These are phyloP conservation scores for Plasmodium vinckei DNA, from an alignment of 169 alveolate species.

Conservation along the genomic window DNA sequence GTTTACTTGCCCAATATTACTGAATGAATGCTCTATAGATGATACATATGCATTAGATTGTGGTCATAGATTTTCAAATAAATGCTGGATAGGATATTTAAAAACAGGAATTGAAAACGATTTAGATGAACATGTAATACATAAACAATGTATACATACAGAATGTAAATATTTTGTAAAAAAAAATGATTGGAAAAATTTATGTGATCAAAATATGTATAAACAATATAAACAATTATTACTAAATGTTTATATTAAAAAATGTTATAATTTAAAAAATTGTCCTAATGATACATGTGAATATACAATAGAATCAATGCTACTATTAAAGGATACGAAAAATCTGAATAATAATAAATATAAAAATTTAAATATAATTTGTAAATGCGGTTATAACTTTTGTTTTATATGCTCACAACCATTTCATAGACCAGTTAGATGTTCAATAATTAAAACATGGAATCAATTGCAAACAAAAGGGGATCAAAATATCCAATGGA, in stretches of 20 bases:
- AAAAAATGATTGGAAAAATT: constrained; percentile 37
- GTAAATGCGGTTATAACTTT: constrained; percentile 51
- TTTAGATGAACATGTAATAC: constrained; percentile 30
- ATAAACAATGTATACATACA: constrained; percentile 25
- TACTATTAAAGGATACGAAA: neutral
- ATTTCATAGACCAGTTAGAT: constrained; percentile 47
- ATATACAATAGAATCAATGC: constrained; percentile 27
- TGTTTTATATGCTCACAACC: constrained; percentile 32
- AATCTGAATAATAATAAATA: neutral
- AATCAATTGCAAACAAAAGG: constrained; percentile 23
- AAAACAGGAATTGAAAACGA: constrained; percentile 28
- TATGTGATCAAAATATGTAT: constrained; percentile 10
- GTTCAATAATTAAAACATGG: constrained; percentile 42
- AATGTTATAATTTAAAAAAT: constrained; percentile 24
- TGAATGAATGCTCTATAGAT: constrained; percentile 10
- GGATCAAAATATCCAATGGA: constrained; percentile 47
- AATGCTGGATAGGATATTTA: constrained; percentile 39
- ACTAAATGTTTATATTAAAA: constrained; percentile 21
- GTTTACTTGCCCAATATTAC: constrained; percentile 30
- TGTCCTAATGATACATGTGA: constrained; percentile 27
- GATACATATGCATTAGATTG: constrained; percentile 49
- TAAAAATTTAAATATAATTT: constrained; percentile 8
- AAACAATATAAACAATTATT: constrained; percentile 12
- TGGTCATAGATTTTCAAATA: constrained; percentile 58
- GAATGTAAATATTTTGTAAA: constrained; percentile 22